Percentiles rank a stretch among this genome's conserved stretches.
Conservation (phyloP, 352 stramenopile species). For the Globisporangium canariense region DNA sequence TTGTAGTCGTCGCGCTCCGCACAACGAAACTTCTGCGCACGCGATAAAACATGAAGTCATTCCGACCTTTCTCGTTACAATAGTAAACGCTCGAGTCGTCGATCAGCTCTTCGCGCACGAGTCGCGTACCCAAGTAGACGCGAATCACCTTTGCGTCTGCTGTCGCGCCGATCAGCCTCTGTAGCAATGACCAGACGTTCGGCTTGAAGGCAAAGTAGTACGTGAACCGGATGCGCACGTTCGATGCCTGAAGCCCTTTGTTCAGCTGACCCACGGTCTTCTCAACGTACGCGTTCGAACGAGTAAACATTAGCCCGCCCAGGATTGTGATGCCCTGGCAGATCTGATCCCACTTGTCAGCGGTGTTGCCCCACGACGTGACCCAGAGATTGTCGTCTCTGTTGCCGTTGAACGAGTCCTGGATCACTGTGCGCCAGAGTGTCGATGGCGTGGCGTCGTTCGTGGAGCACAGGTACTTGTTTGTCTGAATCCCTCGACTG, state of each 20-base stretch:
- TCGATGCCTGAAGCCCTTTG: conserved; percentile 31
- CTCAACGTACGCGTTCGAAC: conserved; percentile 34
- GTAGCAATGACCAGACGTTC: conserved; percentile 24
- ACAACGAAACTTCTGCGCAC: conserved; percentile 36
- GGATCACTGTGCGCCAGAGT: conserved; percentile 43
- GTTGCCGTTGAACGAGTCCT: conserved; percentile 58
- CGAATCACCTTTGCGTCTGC: conserved; percentile 39
- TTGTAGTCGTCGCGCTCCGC: conserved; percentile 32
- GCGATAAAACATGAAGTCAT: conserved; percentile 33
- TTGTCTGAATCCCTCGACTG: conserved; percentile 35
- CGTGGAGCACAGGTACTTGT: conserved; percentile 55
- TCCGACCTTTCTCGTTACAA: conserved; percentile 32
- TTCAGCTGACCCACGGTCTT: conserved; percentile 32
- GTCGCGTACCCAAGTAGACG: conserved; percentile 38
- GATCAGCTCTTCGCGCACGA: conserved; percentile 37
- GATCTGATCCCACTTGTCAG: conserved; percentile 42
- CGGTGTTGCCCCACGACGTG: conserved; percentile 35
- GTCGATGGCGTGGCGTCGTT: conserved; percentile 49
- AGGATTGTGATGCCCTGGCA: conserved; percentile 53
- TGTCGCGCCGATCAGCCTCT: conserved; percentile 18
- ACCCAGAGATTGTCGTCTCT: conserved; percentile 55
- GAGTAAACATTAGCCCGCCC: conserved; percentile 32
- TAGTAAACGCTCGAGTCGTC: conserved; percentile 36
- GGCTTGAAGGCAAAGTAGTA: conserved; percentile 63
- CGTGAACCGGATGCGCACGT: conserved; percentile 50